Evolutionary conservation across 352 stramenopile species (phyloP), one percentile per base, ranked within the genome.

Genomic region (Phytophthora tentaculata): DNA sequence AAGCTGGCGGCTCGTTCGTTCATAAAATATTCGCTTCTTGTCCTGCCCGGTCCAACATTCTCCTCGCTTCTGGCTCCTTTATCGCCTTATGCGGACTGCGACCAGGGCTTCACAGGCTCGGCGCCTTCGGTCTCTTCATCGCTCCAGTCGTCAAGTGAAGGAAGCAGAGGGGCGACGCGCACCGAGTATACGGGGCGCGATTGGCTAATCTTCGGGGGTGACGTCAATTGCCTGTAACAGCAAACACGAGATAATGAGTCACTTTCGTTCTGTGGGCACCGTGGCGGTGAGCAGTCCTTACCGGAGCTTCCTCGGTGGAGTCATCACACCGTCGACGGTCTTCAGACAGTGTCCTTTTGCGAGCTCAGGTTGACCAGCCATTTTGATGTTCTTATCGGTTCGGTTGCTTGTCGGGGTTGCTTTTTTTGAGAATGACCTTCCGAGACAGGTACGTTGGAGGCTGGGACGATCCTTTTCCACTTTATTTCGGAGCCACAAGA

Each of bases 371-470:
- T 67, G 59, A 13, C 55, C 49, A 41, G 64, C 26, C 69, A 77
- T 77, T 19, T 67, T 66, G 17, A 16, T 67, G 62, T 61, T 74
- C 61, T 74, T 57, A 48, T 65, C 60, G 51, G 43, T 43, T 48
- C 26, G 5, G n/a, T 26, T 64, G 43, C 52, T 48, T 64, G 52
- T 45, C 9, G n/a, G 8, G 16, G 35, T 24, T 66, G 54, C 61
- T 72, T 75, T 72, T n/a, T 75, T 75, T 58, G 22, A 56, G 63
- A 75, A n/a, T 72, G 63, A 61, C 52, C 43, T 43, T 65, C 29
- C 9, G 52, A 50, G 39, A 32, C 43, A 50, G 44, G 19, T 10
- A 26, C 8, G 37, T 22, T 29, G n/a, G 50, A 45, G 29, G 28
- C 35, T 57, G 28, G 7, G 35, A 57, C 51, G 51, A 57, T 57